Evolutionary conservation across 306 rosid genomes (phyloP).

Genomic region (Prinsepia uniflora): DNA sequence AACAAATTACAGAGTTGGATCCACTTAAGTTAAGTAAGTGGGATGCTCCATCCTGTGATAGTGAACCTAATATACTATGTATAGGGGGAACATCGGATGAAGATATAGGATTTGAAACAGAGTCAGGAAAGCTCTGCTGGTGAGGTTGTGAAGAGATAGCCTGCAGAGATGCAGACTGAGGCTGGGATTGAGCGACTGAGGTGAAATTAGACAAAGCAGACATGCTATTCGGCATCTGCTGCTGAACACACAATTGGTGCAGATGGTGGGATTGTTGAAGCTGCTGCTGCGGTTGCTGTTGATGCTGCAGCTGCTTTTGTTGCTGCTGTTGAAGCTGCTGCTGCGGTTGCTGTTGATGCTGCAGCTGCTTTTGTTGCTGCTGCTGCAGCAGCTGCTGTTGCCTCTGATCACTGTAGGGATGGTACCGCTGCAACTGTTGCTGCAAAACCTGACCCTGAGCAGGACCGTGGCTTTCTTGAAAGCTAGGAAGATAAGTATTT

Average conservation of each 20-base stretch:
- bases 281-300: constrained; percentile 32
- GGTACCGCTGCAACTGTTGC: constrained; percentile 56
- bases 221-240: constrained; percentile 48
- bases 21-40: constrained; percentile 56
- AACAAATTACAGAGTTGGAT: constrained; percentile 51
- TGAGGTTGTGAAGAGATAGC: constrained; percentile 49
- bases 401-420: constrained; percentile 53
- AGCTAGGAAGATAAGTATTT: constrained; percentile 54
- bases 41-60: constrained; percentile 71
- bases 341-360: constrained; percentile 37
- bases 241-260: constrained; percentile 45
- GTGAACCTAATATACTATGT: constrained; percentile 67
- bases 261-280: constrained; percentile 45
- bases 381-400: constrained; percentile 17
- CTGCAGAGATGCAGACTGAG: constrained; percentile 56
- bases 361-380: constrained; percentile 39
- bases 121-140: constrained; percentile 28
- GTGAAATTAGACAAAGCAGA: constrained; percentile 62
- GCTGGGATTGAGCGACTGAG: constrained; percentile 45
- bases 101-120: constrained; percentile 30
- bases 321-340: constrained; percentile 23
- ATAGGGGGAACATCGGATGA: constrained; percentile 41
- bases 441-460: constrained; percentile 51
- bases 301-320: constrained; percentile 15
- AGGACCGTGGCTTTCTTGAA: constrained; percentile 62